phyloP scores from a whole-genome alignment of 495 filamentous ascomycete genomes.

The Neurospora africana region DNA sequence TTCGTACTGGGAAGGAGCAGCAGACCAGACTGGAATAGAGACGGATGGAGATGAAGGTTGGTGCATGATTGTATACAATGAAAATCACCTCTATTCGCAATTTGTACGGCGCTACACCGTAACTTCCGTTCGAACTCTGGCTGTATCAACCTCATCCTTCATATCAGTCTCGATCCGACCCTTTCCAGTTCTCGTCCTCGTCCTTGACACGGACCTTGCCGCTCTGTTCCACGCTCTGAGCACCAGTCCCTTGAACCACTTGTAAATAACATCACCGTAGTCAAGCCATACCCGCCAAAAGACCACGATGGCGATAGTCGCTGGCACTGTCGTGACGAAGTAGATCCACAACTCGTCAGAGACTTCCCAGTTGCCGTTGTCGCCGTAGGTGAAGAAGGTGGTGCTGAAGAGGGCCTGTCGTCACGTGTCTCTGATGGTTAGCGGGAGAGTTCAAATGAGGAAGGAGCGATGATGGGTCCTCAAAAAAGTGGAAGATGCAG shows the following conservation, averaged over 20 bases:
- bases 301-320: slow-evolving; percentile 10
- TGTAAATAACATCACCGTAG: slow-evolving; percentile 6
- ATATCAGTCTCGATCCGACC: background rate
- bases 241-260: background rate
- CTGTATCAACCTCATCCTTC: background rate
- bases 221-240: background rate
- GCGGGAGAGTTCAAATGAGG: background rate
- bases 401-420: slow-evolving; percentile 16
- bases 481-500: background rate
- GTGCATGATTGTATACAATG: no score
- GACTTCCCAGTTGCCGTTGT: slow-evolving; percentile 8
- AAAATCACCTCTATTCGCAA: no score
- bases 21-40: background rate
- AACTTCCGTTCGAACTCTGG: background rate
- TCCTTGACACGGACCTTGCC: background rate
- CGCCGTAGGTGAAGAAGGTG: slow-evolving; percentile 14
- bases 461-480: background rate
- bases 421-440: background rate
- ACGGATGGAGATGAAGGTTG: background rate
- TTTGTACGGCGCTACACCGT: no score
- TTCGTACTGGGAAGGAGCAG: background rate
- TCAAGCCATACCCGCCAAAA: slow-evolving; percentile 12
- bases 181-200: background rate
- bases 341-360: slow-evolving; percentile 13
- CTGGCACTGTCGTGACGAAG: slow-evolving; percentile 11